A percentile compares a stretch with the other conserved stretches of the same genome.
Conservation (phyloP, 768 basidiomycete species). For the Phanerodontia chrysosporium region DNA sequence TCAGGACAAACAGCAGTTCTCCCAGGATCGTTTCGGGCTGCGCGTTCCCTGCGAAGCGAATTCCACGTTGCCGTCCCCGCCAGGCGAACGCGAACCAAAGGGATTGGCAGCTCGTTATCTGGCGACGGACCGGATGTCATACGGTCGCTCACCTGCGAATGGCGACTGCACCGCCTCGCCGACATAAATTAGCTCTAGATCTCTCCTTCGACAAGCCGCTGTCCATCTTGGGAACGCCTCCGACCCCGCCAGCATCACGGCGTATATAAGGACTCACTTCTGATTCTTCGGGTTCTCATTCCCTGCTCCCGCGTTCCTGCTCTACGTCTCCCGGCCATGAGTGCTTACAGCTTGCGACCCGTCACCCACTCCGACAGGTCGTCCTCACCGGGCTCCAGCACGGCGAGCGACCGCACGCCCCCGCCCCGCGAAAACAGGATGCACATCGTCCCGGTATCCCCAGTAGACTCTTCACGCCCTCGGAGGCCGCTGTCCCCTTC, state of each 20-base stretch:
- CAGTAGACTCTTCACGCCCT: slow-evolving; percentile 26
- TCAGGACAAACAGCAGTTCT: slow-evolving; percentile 3
- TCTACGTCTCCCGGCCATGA: slow-evolving; percentile 13
- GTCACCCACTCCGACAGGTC: slow-evolving; percentile 45
- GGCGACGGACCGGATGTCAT: slow-evolving; percentile 8
- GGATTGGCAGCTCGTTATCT: slow-evolving; percentile 2
- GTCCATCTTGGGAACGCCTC: slow-evolving; percentile 7
- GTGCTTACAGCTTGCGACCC: slow-evolving; percentile 52
- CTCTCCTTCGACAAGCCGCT: neutral
- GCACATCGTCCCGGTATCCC: slow-evolving; percentile 26
- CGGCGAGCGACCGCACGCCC: slow-evolving; percentile 40
- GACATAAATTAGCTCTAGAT: slow-evolving; percentile 3
- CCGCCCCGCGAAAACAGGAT: slow-evolving; percentile 17
- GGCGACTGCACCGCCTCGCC: slow-evolving; percentile 6
- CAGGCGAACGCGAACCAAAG: neutral
- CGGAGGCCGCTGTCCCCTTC: slow-evolving; percentile 63
- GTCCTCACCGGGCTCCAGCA: slow-evolving; percentile 46
- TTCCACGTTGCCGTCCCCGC: neutral
- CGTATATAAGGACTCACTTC: slow-evolving; percentile 8
- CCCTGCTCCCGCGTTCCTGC: slow-evolving; percentile 9
- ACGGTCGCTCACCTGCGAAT: neutral
- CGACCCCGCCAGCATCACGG: neutral
- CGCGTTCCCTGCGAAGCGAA: neutral
- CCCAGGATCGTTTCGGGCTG: neutral
- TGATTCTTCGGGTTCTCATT: slow-evolving; percentile 9